Evolutionary conservation across 2,329 filamentous ascomycete species (phyloP), one percentile per base, ranked within the genome.

Genomic region (Fusarium secorum): DNA sequence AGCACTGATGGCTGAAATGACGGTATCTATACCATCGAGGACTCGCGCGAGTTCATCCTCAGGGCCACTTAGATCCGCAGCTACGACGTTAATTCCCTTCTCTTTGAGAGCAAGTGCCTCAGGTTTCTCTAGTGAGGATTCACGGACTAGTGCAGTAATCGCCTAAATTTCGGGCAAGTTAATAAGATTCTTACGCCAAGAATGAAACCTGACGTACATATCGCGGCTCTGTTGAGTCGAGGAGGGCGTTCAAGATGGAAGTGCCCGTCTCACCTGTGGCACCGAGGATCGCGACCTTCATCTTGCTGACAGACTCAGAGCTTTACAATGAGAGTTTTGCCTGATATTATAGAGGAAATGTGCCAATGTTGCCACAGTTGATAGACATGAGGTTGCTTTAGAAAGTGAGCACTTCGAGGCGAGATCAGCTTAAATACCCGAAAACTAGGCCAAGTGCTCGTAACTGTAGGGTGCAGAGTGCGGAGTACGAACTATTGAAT

Each of bases 261-360:
- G 18, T 20, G 6, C 53, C 53, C 20, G 39, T 56, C 22, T 46
- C 53, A 11, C 39, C 53, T n/a, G 53, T 45, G 18, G 53, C 53
- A 14, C 53, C 53, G 18, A 30, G 39, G 22, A 56, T 33, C 14
- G 33, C 53, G 6, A 56, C 39, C 22, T 51, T 51, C 24, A 45
- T 26, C 11, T 45, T 20, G 13, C 42, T 20, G 42, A 7, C 5
- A 26, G 9, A 26, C 13, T 20, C 24, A 26, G 5, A 45, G 11
- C 42, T 20, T 26, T 14, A 15, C 5, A 7, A 4, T 3, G 11
- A 45, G 42, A 20, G 14, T 3, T 0, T 10, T 45, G 3, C 4
- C 24, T 45, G 24, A 5, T 45, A 14, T 7, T 9, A 10, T 10
- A 14, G 8, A 26, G 13, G 2, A 5, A 26, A 10, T 26, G 42